Evolutionary conservation across 2,329 filamentous ascomycete species (phyloP).

Genomic region (Plenodomus lindquistii): DNA sequence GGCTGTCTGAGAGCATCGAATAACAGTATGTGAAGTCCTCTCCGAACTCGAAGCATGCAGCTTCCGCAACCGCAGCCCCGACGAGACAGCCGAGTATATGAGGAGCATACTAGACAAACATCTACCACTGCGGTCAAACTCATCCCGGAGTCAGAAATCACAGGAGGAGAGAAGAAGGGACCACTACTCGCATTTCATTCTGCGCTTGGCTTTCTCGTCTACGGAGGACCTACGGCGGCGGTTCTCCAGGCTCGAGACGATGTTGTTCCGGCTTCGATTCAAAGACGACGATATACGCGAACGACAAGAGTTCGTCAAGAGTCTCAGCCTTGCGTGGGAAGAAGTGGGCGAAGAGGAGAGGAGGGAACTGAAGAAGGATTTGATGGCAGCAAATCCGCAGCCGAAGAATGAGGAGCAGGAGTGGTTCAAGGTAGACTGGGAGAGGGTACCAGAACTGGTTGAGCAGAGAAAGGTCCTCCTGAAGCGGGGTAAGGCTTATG

Average conservation of each 20-base stretch:
- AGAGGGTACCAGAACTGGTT: conserved; percentile 85
- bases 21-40: conserved; percentile 61
- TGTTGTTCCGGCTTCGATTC: conserved; percentile 84
- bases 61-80: conserved; percentile 85
- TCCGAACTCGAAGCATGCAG: conserved; percentile 91
- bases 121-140: conserved; percentile 77
- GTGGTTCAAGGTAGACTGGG: conserved; percentile 98
- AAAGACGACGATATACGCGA: conserved; percentile 76
- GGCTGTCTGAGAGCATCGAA: too few relatives aligned
- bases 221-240: conserved; percentile 88
- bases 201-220: conserved; percentile 86
- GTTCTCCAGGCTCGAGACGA: conserved; percentile 84
- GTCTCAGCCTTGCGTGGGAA: conserved; percentile 82
- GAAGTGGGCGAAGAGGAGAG: conserved; percentile 79
- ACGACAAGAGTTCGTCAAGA: conserved; percentile 73
- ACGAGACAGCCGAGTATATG: conserved; percentile 83
- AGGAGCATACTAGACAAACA: conserved; percentile 85
- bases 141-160: conserved; percentile 62
- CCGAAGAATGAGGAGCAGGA: conserved; percentile 72
- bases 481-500: conserved; percentile 83
- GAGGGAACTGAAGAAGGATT: conserved; percentile 64
- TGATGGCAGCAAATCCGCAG: conserved; percentile 58
- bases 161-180: conserved; percentile 84
- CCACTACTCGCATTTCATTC: conserved; percentile 97
- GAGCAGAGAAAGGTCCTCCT: conserved; percentile 74